These are phyloP conservation scores for Thraustotheca clavata DNA, from an alignment of 352 stramenopile species.

Conservation along the genomic window DNA sequence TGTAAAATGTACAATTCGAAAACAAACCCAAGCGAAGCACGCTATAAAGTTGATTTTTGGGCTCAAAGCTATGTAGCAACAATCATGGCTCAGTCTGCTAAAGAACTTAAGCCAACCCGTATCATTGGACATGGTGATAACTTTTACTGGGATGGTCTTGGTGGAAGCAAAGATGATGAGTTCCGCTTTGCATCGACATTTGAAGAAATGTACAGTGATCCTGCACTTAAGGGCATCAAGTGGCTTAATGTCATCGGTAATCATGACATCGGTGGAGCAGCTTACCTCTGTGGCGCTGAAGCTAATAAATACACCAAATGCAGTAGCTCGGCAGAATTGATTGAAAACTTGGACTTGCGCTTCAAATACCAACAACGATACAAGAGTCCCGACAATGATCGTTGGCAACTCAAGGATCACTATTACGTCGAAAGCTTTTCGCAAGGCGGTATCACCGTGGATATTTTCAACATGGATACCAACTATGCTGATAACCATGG, in stretches of 20 bases:
- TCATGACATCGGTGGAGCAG: constrained; percentile 55
- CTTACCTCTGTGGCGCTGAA: constrained; percentile 40
- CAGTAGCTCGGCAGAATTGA: constrained; percentile 22
- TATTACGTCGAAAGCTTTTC: constrained; percentile 46
- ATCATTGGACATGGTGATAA: constrained; percentile 34
- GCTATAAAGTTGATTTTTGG: constrained; percentile 15
- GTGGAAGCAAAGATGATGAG: constrained; percentile 30
- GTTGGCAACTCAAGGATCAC: constrained; percentile 46
- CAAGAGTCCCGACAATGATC: constrained; percentile 43
- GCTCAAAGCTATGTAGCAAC: constrained; percentile 24
- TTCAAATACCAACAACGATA: constrained; percentile 41
- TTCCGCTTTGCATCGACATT: constrained; percentile 50
- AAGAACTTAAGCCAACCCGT: constrained; percentile 10
- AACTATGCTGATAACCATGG: constrained; percentile 43
- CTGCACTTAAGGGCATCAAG: constrained; percentile 37
- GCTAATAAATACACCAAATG: constrained; percentile 29
- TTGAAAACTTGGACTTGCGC: constrained; percentile 29
- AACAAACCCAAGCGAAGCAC: constrained; percentile 10
- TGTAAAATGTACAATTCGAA: constrained; percentile 4
- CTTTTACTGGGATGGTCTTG: constrained; percentile 63
- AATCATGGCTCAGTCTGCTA: constrained; percentile 21
- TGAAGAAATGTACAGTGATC: constrained; percentile 42
- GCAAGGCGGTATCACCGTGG: constrained; percentile 38
- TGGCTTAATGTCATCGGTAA: constrained; percentile 66
- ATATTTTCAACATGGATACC: constrained; percentile 56